Percentiles rank a stretch among this genome's conserved stretches.
These are phyloP conservation scores for Carex scoparia DNA, from an alignment of 176 grass and related monocot species.

Conservation along the genomic window DNA sequence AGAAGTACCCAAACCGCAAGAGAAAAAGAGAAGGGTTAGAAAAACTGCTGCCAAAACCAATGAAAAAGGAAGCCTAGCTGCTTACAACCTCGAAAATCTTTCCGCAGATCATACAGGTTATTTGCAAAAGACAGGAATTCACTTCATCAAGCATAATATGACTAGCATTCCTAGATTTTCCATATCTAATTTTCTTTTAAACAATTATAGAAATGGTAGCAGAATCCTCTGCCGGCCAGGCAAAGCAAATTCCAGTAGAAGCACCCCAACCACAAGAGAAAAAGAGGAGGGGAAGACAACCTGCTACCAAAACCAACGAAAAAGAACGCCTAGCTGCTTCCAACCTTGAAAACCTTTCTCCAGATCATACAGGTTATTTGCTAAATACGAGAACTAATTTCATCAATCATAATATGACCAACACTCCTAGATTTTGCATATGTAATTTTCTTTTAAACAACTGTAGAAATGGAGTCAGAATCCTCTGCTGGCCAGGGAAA, in stretches of 20 bases:
- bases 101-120: background rate
- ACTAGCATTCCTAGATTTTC: background rate
- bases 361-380: background rate
- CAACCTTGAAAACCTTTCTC: conserved; percentile 20
- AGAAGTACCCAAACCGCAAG: conserved; percentile 12
- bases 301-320: background rate
- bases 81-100: conserved; percentile 18
- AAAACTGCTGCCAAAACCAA: conserved; percentile 8
- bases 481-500: conserved; percentile 9
- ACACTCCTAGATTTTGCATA: background rate
- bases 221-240: background rate
- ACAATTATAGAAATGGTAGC: conserved; percentile 46
- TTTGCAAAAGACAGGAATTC: background rate
- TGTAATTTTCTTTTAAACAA: conserved; percentile 21
- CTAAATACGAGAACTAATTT: background rate
- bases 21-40: conserved; percentile 25
- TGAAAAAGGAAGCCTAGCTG: conserved; percentile 39
- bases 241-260: conserved; percentile 26
- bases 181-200: conserved; percentile 20
- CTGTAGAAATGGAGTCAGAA: conserved; percentile 32
- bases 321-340: conserved; percentile 40
- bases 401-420: background rate
- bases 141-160: background rate
- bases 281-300: conserved; percentile 46
- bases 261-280: conserved; percentile 26